phyloP scores from a whole-genome alignment of 2,329 filamentous ascomycete species.

The Aspergillus amoenus region DNA sequence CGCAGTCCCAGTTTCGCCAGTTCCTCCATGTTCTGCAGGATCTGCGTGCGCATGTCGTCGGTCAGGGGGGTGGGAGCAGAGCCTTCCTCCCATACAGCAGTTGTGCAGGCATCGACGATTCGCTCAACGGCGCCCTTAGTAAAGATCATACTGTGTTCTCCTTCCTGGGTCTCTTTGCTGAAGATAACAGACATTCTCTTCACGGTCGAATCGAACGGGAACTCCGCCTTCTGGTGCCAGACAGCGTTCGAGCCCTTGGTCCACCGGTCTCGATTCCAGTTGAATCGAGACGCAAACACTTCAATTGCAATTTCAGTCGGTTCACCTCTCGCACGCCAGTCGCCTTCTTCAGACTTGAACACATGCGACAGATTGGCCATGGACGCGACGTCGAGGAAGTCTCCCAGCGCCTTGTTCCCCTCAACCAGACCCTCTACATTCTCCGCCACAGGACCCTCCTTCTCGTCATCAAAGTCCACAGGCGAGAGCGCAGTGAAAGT shows the following conservation, averaged over 20 bases:
- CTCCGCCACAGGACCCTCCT: conserved; percentile 23
- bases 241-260: conserved; percentile 50
- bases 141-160: conserved; percentile 34
- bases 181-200: conserved; percentile 78
- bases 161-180: conserved; percentile 14
- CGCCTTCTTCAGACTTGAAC: conserved; percentile 52
- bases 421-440: conserved; percentile 37
- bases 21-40: conserved; percentile 68
- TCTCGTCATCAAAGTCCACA: conserved; percentile 29
- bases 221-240: conserved; percentile 65
- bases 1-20: conserved; percentile 66
- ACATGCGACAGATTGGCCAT: conserved; percentile 66
- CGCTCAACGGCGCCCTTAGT: conserved; percentile 63
- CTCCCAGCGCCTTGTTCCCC: conserved; percentile 49
- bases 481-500: conserved; percentile 39
- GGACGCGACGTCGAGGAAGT: conserved; percentile 63
- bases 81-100: conserved; percentile 43
- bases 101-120: conserved; percentile 62
- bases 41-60: conserved; percentile 54
- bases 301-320: conserved; percentile 74
- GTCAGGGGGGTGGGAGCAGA: conserved; percentile 45
- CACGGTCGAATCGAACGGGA: conserved; percentile 71
- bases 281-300: conserved; percentile 69
- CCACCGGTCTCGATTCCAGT: conserved; percentile 59
- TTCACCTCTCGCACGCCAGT: conserved; percentile 65